Base-by-base conservation (phyloP, 1,139 yeast genomes). In the Sugiyamaella paludigena region DNA sequence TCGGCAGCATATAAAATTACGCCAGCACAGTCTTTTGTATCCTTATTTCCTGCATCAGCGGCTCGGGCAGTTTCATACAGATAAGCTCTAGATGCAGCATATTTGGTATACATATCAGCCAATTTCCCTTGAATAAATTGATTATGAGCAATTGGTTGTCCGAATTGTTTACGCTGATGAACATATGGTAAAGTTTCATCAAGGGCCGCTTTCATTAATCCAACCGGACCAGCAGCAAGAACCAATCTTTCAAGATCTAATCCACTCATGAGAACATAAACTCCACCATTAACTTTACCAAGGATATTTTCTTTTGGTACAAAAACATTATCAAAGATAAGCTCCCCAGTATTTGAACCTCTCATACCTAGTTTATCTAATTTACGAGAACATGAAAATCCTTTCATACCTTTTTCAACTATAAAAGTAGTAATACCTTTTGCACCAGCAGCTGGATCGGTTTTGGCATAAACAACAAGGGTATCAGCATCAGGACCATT, bases 401-500 rank as follows among this genome's bases (percentile, higher is more conserved):
- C 69, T 27, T 58, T 52, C 58, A 60, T 57, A 43, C 57, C 57
- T 43, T 59, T 62, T 46, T 65, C 69, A 11, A 65, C 60, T 41
- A 65, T 62, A 47, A 65, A 64, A 1, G 69, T 63, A 12, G 68
- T 62, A 45, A 65, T 65, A 15, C 70, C 69, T 40, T 57, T 59
- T 33, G 65, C 48, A 11, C 69, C 69, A 1, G 65, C 65, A 7
- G 55, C 43, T 7, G 66, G 65, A 39, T 65, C 67, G n/a, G 70
- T 65, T 49, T 65, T 65, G 31, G 69, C 69, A 45, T 66, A 66
- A 4, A 65, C 67, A 1, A 65, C 67, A 28, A 65, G 45, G 11
- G 60, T 57, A 50, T 66, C 67, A 13, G 69, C 69, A 43, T 65
- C 68, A 2, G 69, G 69, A 9, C 69, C 69, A 52, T 66, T 66